Percentiles rank a stretch among this genome's conserved stretches.
These are phyloP conservation scores for sweet orange (Citrus sinensis) DNA, from an alignment of 345 rosid genomes.

Conservation along the genomic window DNA sequence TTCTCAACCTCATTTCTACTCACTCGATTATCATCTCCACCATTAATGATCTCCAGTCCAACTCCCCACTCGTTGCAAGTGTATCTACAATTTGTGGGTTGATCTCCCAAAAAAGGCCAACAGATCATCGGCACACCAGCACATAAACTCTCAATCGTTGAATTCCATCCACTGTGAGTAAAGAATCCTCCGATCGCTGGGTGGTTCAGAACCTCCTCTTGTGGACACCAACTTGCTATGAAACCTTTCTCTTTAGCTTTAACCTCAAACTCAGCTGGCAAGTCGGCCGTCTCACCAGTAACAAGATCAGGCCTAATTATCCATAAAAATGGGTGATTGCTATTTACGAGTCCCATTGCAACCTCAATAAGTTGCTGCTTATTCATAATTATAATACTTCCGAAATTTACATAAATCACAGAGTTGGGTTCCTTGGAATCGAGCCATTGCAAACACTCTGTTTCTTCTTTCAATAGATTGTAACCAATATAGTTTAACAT, in stretches of 20 bases:
- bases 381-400: neutral
- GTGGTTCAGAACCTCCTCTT: slow-evolving; percentile 13
- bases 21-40: neutral
- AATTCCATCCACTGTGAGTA: slow-evolving; percentile 7
- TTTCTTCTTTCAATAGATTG: slow-evolving; percentile 11
- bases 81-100: neutral
- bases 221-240: slow-evolving; percentile 17
- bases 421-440: neutral
- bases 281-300: neutral
- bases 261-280: neutral
- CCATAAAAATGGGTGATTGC: slow-evolving; percentile 20
- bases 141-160: slow-evolving; percentile 10
- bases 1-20: neutral
- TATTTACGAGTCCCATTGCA: slow-evolving; percentile 16
- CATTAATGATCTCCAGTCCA: neutral
- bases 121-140: slow-evolving; percentile 16
- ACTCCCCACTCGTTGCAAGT: neutral
- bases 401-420: slow-evolving; percentile 11
- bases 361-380: neutral
- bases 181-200: slow-evolving; percentile 16
- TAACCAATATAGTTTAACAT: neutral
- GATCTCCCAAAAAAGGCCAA: slow-evolving; percentile 2
- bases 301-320: slow-evolving; percentile 18
- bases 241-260: neutral
- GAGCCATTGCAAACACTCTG: slow-evolving; percentile 3